Percentiles rank a stretch among this genome's conserved stretches.
Conservation (phyloP, 2,329 filamentous ascomycete species). For the Talaromyces funiculosus region DNA sequence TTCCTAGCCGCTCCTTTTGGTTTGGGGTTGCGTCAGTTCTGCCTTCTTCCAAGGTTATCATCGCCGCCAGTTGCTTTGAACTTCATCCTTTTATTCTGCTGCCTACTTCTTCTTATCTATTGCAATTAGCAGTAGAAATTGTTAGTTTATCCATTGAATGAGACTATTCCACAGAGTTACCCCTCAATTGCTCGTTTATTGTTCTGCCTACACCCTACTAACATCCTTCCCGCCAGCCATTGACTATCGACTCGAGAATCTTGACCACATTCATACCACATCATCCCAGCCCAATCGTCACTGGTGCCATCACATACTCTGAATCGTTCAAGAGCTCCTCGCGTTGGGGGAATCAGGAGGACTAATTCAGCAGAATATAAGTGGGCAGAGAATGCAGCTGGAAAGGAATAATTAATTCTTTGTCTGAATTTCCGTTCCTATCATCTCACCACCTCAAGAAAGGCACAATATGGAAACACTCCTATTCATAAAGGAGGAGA, state of each 20-base stretch:
- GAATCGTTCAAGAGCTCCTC: not conserved
- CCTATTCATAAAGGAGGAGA: not conserved
- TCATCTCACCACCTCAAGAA: not conserved
- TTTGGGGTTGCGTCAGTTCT: not conserved
- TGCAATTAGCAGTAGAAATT: not conserved
- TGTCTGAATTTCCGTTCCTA: not conserved
- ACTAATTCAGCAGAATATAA: not conserved
- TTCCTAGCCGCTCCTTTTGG: not conserved
- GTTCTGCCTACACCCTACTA: conserved; percentile 7
- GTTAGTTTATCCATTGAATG: not conserved
- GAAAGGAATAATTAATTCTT: not conserved
- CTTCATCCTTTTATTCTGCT: not conserved
- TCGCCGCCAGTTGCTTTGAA: not conserved
- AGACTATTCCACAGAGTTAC: not conserved
- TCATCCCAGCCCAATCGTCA: not conserved
- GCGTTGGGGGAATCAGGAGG: not conserved
- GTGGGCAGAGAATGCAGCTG: not conserved
- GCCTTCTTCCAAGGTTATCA: not conserved
- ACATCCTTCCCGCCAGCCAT: not conserved
- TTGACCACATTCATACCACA: not conserved
- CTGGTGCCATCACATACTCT: not conserved
- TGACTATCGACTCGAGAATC: not conserved
- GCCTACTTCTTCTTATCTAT: not conserved
- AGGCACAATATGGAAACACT: not conserved
- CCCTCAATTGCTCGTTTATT: conserved; percentile 1